phyloP scores from a whole-genome alignment of 768 basidiomycete species.

The Lactifluus volemus region DNA sequence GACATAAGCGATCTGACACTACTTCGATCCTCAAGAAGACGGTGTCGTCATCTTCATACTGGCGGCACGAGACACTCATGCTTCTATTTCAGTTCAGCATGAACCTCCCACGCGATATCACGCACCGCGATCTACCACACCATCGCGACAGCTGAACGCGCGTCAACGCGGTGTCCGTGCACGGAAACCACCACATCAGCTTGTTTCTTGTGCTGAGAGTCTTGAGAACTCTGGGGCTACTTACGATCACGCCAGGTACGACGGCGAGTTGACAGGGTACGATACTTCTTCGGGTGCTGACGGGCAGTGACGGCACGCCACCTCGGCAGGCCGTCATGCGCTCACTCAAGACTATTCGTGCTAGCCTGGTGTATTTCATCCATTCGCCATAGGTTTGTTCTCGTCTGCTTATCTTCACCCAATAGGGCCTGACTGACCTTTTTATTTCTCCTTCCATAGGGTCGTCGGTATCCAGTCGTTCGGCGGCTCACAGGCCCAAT shows the following conservation, averaged over 20 bases:
- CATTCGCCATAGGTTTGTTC: slow-evolving; percentile 85
- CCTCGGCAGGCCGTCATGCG: slow-evolving; percentile 68
- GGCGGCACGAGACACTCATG: slow-evolving; percentile 19
- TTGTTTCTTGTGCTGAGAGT: slow-evolving; percentile 86
- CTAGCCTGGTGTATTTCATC: slow-evolving; percentile 86
- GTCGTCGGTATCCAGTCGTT: slow-evolving; percentile 95
- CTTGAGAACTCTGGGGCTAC: slow-evolving; percentile 44
- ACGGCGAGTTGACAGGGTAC: too few relatives aligned
- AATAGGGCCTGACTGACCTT: neutral
- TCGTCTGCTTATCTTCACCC: slow-evolving; percentile 38
- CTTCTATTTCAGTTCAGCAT: slow-evolving; percentile 58
- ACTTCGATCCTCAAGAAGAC: neutral
- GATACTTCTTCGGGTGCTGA: neutral
- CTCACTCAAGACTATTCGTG: slow-evolving; percentile 80
- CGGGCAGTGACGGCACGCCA: neutral
- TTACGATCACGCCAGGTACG: too few relatives aligned
- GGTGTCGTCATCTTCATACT: neutral
- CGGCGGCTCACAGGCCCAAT: slow-evolving; percentile 69
- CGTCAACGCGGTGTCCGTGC: slow-evolving; percentile 82
- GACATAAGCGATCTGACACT: neutral
- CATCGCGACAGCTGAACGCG: slow-evolving; percentile 88
- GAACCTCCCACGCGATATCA: slow-evolving; percentile 44
- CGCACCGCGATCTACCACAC: slow-evolving; percentile 68
- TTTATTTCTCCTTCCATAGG: slow-evolving; percentile 28
- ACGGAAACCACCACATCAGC: slow-evolving; percentile 62